Conservation (phyloP, 768 basidiomycete genomes). For the Lentinula sp. region DNA sequence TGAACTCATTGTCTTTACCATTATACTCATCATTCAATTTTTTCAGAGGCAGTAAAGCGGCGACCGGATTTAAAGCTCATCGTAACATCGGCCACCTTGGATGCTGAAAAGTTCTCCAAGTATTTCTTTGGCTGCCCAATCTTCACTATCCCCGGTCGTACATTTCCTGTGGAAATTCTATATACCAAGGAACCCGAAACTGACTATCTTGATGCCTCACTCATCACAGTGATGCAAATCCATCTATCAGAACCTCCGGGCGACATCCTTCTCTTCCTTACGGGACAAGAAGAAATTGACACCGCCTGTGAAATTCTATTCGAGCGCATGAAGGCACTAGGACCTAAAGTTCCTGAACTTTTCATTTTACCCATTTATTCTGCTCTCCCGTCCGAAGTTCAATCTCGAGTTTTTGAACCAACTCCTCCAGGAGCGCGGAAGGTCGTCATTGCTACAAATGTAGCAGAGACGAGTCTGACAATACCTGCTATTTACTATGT, state of each 20-base stretch:
- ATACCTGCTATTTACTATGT: constrained; percentile 99
- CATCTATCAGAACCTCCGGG: constrained; percentile 97
- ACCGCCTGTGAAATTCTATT: constrained; percentile 95
- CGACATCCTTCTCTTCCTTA: constrained; percentile 94
- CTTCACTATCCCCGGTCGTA: constrained; percentile 98
- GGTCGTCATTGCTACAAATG: constrained; percentile 99
- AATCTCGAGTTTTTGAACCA: constrained; percentile 96
- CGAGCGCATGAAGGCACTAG: constrained; percentile 98
- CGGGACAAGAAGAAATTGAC: constrained; percentile 98
- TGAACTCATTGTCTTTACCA: not conserved
- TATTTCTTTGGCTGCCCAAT: constrained; percentile 99
- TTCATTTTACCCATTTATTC: constrained; percentile 98
- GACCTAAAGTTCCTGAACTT: constrained; percentile 97
- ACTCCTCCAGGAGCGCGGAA: constrained; percentile 98
- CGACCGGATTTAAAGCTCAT: constrained; percentile 96
- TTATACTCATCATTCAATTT: constrained; percentile 16
- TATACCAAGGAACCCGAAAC: constrained; percentile 98
- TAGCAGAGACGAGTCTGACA: constrained; percentile 96
- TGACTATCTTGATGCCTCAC: constrained; percentile 95
- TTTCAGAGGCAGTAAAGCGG: constrained; percentile 85
- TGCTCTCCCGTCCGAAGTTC: constrained; percentile 95
- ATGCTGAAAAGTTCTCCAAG: constrained; percentile 98
- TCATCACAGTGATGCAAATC: constrained; percentile 99
- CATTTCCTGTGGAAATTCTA: constrained; percentile 97
- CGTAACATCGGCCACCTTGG: constrained; percentile 97